Evolutionary conservation across 176 grass and related monocot species (phyloP).

Genomic region (Hyparrhenia diplandra): DNA sequence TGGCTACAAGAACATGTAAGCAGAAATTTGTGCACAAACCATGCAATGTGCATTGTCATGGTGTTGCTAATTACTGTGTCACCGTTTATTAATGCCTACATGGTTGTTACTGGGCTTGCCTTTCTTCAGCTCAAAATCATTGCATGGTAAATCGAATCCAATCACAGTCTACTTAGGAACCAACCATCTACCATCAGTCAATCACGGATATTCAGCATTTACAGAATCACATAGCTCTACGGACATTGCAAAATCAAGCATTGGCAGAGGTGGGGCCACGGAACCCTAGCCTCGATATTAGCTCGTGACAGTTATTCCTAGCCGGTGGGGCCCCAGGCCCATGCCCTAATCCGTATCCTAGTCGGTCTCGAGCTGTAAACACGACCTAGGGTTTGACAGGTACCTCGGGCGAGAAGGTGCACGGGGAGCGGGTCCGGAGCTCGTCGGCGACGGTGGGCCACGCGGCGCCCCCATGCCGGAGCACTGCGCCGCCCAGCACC

Average conservation of each 20-base stretch:
- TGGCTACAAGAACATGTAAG: not conserved
- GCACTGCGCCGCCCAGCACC: slow-evolving; percentile 77
- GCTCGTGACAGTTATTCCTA: not conserved
- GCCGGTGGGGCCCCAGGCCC: not conserved
- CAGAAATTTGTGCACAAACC: not conserved
- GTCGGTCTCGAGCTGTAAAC: not conserved
- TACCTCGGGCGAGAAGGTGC: slow-evolving; percentile 56
- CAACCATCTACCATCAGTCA: not conserved
- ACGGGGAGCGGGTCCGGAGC: slow-evolving; percentile 59
- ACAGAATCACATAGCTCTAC: not conserved
- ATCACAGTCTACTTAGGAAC: not conserved
- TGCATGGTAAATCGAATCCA: not conserved
- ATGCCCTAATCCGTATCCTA: slow-evolving; percentile 23
- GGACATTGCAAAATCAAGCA: not conserved
- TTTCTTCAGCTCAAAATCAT: slow-evolving; percentile 16
- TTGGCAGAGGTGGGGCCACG: not conserved
- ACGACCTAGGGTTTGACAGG: slow-evolving; percentile 39
- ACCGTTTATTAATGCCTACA: not conserved
- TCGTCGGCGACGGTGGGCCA: slow-evolving; percentile 63
- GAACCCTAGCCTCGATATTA: slow-evolving; percentile 34
- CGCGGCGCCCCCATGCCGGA: slow-evolving; percentile 61
- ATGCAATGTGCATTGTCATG: not conserved
- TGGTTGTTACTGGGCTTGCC: not conserved
- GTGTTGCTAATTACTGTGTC: not conserved
- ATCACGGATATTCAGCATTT: not conserved